Evolutionary conservation across 73 alveolate species (phyloP), one percentile per base, ranked within the genome.

Genomic region (Paramecium primaurelia): DNA sequence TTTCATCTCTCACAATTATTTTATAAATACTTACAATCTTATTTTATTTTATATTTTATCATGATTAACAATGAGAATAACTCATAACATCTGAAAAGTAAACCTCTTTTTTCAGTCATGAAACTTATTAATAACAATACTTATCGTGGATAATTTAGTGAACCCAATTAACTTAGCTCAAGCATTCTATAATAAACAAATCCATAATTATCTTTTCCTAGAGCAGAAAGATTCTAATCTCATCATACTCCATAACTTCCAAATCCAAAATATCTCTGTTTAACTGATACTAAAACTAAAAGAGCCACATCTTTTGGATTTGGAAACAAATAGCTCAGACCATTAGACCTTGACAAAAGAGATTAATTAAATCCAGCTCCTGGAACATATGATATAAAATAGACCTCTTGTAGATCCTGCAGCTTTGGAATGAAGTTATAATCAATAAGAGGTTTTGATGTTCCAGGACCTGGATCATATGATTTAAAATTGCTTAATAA

Each of bases 391-490:
- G 71, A 40, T 44, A 32, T 80, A 2, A 36, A 34, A 32, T 32
- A 49, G 28, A 20, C 14, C 16, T 44, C 91, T 8, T 80, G 51
- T 14, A 25, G 44, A 20, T 34, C 91, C 18, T 49, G 58, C 6
- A 45, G 77, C 18, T 80, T 80, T 49, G 91, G 91, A 12, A 80
- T 40, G 30, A 42, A 49, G 44, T 44, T 49, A 32, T 45, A 20
- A 28, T 3, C 34, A 28, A 7, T 47, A n/a, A 8, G 30, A 42
- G 44, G 42, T 32, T 28, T 26, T 12, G 58, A 80, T 49, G 71
- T 47, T 80, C 91, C 91, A 80, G 91, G 91, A 42, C 91, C 91
- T 40, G 91, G 91, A 8, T 59, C 91, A 11, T 80, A 80, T 80
- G 58, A 80, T 45, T 10, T 36, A 25, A 64, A 64, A 64, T 64